A percentile compares a stretch with the other conserved stretches of the same genome.
phyloP scores from a whole-genome alignment of 1,139 yeast species.

The Candida gigantensis region DNA sequence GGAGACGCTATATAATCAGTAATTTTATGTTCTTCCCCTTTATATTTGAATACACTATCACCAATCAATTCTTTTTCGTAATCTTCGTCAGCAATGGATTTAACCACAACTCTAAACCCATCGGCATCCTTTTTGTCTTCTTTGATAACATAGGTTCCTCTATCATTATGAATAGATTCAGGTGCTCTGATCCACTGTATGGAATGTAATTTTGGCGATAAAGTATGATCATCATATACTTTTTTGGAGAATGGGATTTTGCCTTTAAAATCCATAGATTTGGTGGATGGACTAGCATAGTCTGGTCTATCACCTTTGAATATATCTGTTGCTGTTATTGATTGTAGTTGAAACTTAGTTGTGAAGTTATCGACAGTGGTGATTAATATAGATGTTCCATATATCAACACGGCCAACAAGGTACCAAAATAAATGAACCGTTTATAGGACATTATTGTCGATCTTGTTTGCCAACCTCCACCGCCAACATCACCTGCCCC shows the following conservation, averaged over 20 bases:
- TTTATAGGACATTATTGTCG: conserved; percentile 2
- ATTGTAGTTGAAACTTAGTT: conserved; percentile 3
- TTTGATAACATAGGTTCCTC: conserved; percentile 55
- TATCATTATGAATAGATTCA: conserved; percentile 41
- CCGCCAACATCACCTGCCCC: conserved; percentile 2
- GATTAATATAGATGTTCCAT: conserved; percentile 42
- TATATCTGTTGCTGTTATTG: conserved; percentile 13
- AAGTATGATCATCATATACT: conserved; percentile 36
- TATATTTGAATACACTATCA: conserved; percentile 45
- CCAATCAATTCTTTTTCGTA: conserved; percentile 50
- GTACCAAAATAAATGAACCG: conserved; percentile 17
- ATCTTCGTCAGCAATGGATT: conserved; percentile 50
- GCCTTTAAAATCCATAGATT: conserved; percentile 38
- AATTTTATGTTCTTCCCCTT: conserved; percentile 44
- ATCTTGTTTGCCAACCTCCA: neutral
- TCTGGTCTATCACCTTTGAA: conserved; percentile 6
- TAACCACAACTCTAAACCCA: conserved; percentile 37
- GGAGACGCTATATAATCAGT: conserved; percentile 64
- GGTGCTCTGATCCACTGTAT: conserved; percentile 70
- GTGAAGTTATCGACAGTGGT: conserved; percentile 25
- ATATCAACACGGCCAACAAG: conserved; percentile 31
- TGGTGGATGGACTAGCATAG: conserved; percentile 31
- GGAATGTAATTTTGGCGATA: conserved; percentile 48
- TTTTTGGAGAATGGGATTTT: conserved; percentile 14
- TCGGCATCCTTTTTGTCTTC: conserved; percentile 28